These are phyloP conservation scores for Fusarium avenaceum DNA, from an alignment of 2,329 filamentous ascomycete genomes.

Conservation along the genomic window DNA sequence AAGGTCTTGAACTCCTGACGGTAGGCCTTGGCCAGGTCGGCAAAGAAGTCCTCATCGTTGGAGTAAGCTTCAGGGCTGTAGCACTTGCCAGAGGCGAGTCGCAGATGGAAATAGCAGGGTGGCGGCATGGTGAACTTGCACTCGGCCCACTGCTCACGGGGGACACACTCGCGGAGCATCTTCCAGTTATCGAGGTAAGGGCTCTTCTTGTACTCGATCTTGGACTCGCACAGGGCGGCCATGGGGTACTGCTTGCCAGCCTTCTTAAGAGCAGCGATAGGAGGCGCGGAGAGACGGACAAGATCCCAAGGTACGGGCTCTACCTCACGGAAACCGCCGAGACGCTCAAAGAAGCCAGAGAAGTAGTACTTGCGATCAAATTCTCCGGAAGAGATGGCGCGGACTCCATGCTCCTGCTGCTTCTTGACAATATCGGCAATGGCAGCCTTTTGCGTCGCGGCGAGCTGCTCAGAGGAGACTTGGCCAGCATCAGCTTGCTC, in stretches of 20 bases:
- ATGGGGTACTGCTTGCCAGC: constrained; percentile 56
- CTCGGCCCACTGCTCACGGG: constrained; percentile 70
- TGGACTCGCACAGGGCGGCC: constrained; percentile 58
- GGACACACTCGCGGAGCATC: constrained; percentile 59
- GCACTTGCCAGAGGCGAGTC: constrained; percentile 64
- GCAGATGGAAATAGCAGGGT: constrained; percentile 75
- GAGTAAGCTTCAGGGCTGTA: constrained; percentile 66
- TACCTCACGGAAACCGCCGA: constrained; percentile 57
- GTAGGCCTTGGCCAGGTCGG: constrained; percentile 68
- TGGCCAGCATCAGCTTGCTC: constrained; percentile 63
- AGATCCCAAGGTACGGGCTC: constrained; percentile 57
- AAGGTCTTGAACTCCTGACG: constrained; percentile 67
- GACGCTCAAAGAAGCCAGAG: constrained; percentile 63
- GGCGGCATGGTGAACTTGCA: constrained; percentile 78
- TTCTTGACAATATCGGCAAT: constrained; percentile 74
- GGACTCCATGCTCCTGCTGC: constrained; percentile 73
- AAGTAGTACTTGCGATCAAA: constrained; percentile 69
- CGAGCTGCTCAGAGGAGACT: constrained; percentile 60
- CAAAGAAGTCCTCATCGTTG: constrained; percentile 68
- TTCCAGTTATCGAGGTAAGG: constrained; percentile 61
- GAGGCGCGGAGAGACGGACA: constrained; percentile 55
- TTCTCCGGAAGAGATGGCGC: constrained; percentile 77
- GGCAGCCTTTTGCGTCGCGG: constrained; percentile 69
- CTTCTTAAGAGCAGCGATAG: constrained; percentile 57
- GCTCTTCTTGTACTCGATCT: constrained; percentile 58